Evolutionary conservation across 371 early-diverging fungal species (phyloP).

Genomic region (Syncephalastrum monosporum): DNA sequence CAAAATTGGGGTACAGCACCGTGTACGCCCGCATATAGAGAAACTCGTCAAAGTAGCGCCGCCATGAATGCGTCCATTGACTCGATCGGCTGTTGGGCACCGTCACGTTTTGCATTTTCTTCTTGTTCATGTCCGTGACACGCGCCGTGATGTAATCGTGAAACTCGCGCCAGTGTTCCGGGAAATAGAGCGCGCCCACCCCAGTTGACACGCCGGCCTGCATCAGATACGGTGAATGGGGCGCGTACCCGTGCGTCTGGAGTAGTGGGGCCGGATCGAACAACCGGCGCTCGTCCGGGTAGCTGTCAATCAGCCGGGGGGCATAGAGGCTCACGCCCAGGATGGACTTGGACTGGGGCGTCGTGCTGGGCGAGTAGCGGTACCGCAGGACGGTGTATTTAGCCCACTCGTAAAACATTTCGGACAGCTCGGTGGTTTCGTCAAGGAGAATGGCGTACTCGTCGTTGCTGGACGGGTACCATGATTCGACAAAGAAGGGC

Average conservation of each 20-base stretch:
- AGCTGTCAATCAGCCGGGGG: constrained; percentile 44
- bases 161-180: constrained; percentile 69
- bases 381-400: constrained; percentile 59
- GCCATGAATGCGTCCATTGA: constrained; percentile 62
- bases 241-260: constrained; percentile 27
- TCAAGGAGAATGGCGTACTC: constrained; percentile 62
- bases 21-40: constrained; percentile 60
- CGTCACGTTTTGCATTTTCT: constrained; percentile 42
- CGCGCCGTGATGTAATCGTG: constrained; percentile 62
- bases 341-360: constrained; percentile 19
- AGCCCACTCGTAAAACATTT: constrained; percentile 56
- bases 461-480: constrained; percentile 58
- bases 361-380: constrained; percentile 37
- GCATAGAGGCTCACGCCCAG: constrained; percentile 66
- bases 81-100: constrained; percentile 50
- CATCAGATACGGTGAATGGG: constrained; percentile 44
- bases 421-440: constrained; percentile 58
- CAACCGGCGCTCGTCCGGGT: constrained; percentile 20
- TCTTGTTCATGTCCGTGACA: constrained; percentile 41
- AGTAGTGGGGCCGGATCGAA: constrained; percentile 21
- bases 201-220: constrained; percentile 49
- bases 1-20: constrained; percentile 60
- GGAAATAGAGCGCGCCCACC: constrained; percentile 59
- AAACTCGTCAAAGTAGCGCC: constrained; percentile 62
- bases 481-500: constrained; percentile 60